These are phyloP conservation scores for Trichoderma sp. DNA, from an alignment of 2,329 filamentous ascomycete genomes.

Conservation along the genomic window DNA sequence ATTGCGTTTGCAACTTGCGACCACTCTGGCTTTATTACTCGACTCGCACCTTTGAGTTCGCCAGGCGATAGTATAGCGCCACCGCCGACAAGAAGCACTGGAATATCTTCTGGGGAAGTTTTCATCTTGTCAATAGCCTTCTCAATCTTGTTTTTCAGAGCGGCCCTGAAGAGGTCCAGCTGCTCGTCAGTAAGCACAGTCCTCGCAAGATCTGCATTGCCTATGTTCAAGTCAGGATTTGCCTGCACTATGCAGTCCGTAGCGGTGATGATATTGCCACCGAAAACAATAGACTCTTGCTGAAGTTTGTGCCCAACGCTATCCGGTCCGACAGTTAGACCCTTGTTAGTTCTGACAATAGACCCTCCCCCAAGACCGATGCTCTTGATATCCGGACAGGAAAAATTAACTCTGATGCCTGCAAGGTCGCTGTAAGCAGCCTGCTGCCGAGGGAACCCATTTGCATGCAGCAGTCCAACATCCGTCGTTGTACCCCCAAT, in stretches of 20 bases:
- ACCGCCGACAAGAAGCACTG: constrained; percentile 61
- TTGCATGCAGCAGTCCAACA: constrained; percentile 57
- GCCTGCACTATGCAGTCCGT: constrained; percentile 51
- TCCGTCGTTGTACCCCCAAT: constrained; percentile 66
- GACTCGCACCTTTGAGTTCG: constrained; percentile 52
- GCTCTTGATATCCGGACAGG: constrained; percentile 55
- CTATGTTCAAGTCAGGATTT: constrained; percentile 37
- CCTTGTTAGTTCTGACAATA: constrained; percentile 43
- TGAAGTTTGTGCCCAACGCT: constrained; percentile 58
- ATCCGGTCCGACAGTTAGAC: constrained; percentile 54
- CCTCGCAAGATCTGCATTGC: constrained; percentile 38
- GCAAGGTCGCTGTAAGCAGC: constrained; percentile 60
- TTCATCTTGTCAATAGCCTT: constrained; percentile 60
- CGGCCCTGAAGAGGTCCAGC: constrained; percentile 36
- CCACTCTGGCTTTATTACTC: constrained; percentile 54
- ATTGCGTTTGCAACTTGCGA: constrained; percentile 63
- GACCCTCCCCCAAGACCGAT: constrained; percentile 60
- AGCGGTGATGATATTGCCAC: constrained; percentile 53
- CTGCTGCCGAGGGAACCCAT: constrained; percentile 61
- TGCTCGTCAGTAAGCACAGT: constrained; percentile 32
- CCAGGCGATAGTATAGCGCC: constrained; percentile 58
- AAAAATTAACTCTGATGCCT: constrained; percentile 61
- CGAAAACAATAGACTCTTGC: constrained; percentile 54
- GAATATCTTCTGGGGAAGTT: constrained; percentile 55
- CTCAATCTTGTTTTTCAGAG: constrained; percentile 52